Conservation (phyloP, 495 filamentous ascomycete genomes). For the Penicillium salamii region DNA sequence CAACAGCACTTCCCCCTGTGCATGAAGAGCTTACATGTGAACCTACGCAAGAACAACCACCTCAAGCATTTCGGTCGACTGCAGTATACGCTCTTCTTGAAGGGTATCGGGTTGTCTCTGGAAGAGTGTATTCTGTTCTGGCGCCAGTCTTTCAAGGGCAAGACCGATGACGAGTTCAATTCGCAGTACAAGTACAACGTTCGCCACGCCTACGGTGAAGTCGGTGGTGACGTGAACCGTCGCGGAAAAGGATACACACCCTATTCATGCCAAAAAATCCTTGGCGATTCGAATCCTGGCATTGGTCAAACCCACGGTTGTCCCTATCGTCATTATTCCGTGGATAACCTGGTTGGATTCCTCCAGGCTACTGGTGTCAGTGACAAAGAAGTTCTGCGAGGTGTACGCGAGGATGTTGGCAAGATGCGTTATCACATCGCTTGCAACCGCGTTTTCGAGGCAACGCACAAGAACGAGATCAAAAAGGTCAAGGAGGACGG, state of each 20-base stretch:
- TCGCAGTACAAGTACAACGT: slow-evolving; percentile 97
- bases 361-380: slow-evolving; percentile 72
- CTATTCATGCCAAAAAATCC: slow-evolving; percentile 89
- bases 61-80: slow-evolving; percentile 92
- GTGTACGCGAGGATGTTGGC: slow-evolving; percentile 84
- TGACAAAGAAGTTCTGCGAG: slow-evolving; percentile 73
- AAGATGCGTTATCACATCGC: slow-evolving; percentile 90
- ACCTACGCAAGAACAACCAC: slow-evolving; percentile 77
- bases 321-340: slow-evolving; percentile 87
- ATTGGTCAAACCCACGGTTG: slow-evolving; percentile 89
- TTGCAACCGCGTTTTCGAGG: slow-evolving; percentile 95
- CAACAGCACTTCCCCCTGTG: slow-evolving; percentile 90
- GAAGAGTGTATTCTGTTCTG: slow-evolving; percentile 96
- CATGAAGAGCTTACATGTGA: slow-evolving; percentile 86
- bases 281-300: slow-evolving; percentile 79
- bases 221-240: slow-evolving; percentile 87
- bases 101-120: slow-evolving; percentile 87
- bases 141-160: slow-evolving; percentile 76
- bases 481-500: slow-evolving; percentile 82
- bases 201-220: slow-evolving; percentile 89
- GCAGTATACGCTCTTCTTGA: slow-evolving; percentile 96
- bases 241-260: slow-evolving; percentile 83
- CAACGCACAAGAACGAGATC: slow-evolving; percentile 79
- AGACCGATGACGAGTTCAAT: slow-evolving; percentile 88
- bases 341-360: slow-evolving; percentile 76